Evolutionary conservation across 352 stramenopile species (phyloP), one percentile per base, ranked within the genome.

Genomic region (Phytopythium oedochilum): DNA sequence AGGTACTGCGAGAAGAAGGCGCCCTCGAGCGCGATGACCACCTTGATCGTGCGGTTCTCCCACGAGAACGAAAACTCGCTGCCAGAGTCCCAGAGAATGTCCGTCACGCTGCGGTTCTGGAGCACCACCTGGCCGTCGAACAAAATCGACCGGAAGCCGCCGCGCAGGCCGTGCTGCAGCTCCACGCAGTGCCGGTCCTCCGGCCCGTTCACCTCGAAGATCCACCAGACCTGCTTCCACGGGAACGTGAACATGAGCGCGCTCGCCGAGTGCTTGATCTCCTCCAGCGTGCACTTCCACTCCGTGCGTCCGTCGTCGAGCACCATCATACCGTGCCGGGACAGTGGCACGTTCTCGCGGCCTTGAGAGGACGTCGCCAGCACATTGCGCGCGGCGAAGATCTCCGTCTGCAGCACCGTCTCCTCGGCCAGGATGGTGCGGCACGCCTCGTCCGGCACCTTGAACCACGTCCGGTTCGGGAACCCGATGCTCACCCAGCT

Each of bases 211-310:
- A 86, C 48, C 57, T 83, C 73, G 40, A 93, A 83, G 49, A 90
- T 79, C 83, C 83, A 93, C 83, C 83, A 93, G 38, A 91, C 65
- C 53, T 93, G 83, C 55, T 93, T 93, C 83, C 83, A 93, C 42
- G 83, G 83, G 54, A 93, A 93, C 32, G 83, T 93, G 54, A 90
- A 89, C 47, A 93, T 48, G 17, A 93, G 58, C 18, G 83, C 78
- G 28, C 80, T 91, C 22, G 80, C 80, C 2, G 78, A 55, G 52
- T 93, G 83, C 59, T 93, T 93, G 60, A 93, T 93, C 64, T 93
- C 83, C 53, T 93, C 83, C 31, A 93, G 56, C 22, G 68, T 84
- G 31, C 77, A 86, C 32, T 80, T 78, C 73, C 78, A 88, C 49
- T 75, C 67, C 3, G 65, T 73, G 10, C 64, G 63, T 9, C 75